Evolutionary conservation across 2,329 filamentous ascomycete species (phyloP), one percentile per base, ranked within the genome.

Genomic region (Fusarium protoensiforme): DNA sequence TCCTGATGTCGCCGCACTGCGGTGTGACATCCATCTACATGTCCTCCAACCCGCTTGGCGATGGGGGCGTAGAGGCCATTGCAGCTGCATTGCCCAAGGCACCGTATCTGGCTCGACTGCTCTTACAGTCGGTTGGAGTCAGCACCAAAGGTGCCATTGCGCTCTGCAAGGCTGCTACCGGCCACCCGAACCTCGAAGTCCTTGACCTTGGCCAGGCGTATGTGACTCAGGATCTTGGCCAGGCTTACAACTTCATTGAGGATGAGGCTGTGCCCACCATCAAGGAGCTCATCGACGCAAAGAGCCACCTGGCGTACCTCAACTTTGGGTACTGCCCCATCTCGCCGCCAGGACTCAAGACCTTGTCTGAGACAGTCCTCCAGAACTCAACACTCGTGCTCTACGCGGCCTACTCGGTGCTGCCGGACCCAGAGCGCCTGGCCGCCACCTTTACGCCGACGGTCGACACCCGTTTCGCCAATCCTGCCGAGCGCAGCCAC

Each of bases 231-330:
- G 85, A 87, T 66, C 81, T 86, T 2, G 78, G 79, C 33, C 81
- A 83, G 74, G 83, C 83, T 31, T 87, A 85, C 79, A 88, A 87
- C 67, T 87, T 82, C 77, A 79, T 87, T 46, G 82, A 83, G 31
- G 84, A 85, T 65, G 78, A 46, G 7, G 78, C 80, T 20, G 77
- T 83, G 4, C 67, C 77, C 3, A 72, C 80, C 24, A 77, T 87
- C 11, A 68, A 74, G 38, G 67, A 74, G 16, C 73, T 87, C 20
- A 66, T 87, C 59, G 69, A 67, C 16, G 75, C 76, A 6, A 77
- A 78, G 20, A 72, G 78, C 11, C 67, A 68, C 10, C 77, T 88
- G 8, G 74, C 81, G 31, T 86, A 84, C 66, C 75, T 88, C 43
- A 84, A 84, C 68, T 79, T 87, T 38, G 81, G 82, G 8, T 80